Conservation (phyloP, 169 alveolate species). For the Cryptosporidium canis region DNA sequence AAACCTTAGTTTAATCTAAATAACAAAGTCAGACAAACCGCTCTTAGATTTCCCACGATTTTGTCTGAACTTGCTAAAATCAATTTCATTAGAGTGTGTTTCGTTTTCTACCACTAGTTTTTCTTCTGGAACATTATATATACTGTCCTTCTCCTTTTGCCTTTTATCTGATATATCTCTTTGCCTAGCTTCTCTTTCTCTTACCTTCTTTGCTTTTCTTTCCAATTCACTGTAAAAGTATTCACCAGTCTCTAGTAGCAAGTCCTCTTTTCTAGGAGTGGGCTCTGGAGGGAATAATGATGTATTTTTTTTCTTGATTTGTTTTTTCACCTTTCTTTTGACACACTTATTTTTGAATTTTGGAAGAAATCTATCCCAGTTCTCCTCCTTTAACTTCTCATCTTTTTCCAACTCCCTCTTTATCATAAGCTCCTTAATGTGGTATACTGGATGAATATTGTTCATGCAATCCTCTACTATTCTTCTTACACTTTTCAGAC, state of each 20-base stretch:
- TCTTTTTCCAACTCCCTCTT: slow-evolving; percentile 97
- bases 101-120: background rate
- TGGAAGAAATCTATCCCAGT: slow-evolving; percentile 98
- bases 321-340: slow-evolving; percentile 84
- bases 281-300: slow-evolving; percentile 95
- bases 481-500: slow-evolving; percentile 91
- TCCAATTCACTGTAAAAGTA: slow-evolving; percentile 89
- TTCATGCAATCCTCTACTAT: slow-evolving; percentile 97
- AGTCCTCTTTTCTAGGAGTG: slow-evolving; percentile 96
- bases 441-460: slow-evolving; percentile 98
- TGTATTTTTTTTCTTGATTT: slow-evolving; percentile 86
- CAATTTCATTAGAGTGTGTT: background rate
- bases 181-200: slow-evolving; percentile 55
- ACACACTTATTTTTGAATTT: slow-evolving; percentile 96
- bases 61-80: background rate
- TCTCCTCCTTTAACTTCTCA: slow-evolving; percentile 89
- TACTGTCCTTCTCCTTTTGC: slow-evolving; percentile 5
- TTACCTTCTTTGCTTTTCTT: slow-evolving; percentile 68
- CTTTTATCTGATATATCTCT: slow-evolving; percentile 45
- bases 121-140: slow-evolving; percentile 15
- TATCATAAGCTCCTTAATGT: slow-evolving; percentile 98
- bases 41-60: background rate
- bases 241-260: slow-evolving; percentile 97
- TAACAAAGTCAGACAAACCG: background rate
- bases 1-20: slow-evolving; percentile 2